Evolutionary conservation across 2,329 filamentous ascomycete species (phyloP).

Genomic region (Cytospora paraplurivora): DNA sequence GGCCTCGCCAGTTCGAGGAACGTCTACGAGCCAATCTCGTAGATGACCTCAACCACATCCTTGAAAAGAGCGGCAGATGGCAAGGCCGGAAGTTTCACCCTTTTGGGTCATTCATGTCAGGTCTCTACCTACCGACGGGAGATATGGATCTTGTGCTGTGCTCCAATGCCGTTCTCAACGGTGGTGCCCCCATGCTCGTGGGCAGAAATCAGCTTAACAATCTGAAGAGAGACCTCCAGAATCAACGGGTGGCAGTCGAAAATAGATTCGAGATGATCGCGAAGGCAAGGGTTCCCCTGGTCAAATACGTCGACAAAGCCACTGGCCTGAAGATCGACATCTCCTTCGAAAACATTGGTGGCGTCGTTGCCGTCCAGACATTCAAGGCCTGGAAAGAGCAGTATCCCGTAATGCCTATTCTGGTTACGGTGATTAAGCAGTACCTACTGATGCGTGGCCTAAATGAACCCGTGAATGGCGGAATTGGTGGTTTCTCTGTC

Average conservation of each 20-base stretch:
- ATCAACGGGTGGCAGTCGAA: slow-evolving; percentile 57
- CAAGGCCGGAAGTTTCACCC: slow-evolving; percentile 58
- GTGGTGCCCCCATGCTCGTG: slow-evolving; percentile 52
- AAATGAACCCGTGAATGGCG: slow-evolving; percentile 89
- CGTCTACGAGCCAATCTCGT: slow-evolving; percentile 73
- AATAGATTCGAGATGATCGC: slow-evolving; percentile 68
- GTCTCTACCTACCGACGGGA: slow-evolving; percentile 69
- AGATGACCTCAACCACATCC: slow-evolving; percentile 62
- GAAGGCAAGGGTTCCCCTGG: slow-evolving; percentile 81
- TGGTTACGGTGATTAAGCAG: slow-evolving; percentile 90
- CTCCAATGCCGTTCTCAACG: slow-evolving; percentile 57
- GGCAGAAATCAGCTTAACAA: slow-evolving; percentile 40
- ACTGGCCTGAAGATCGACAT: slow-evolving; percentile 88
- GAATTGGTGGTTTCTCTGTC: slow-evolving; percentile 90
- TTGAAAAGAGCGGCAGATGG: slow-evolving; percentile 42
- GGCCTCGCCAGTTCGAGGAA: slow-evolving; percentile 76
- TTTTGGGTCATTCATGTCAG: slow-evolving; percentile 95
- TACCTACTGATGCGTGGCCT: slow-evolving; percentile 85
- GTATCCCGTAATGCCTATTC: slow-evolving; percentile 81
- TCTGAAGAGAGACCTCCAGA: slow-evolving; percentile 62
- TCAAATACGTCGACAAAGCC: slow-evolving; percentile 81
- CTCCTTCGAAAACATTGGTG: slow-evolving; percentile 90
- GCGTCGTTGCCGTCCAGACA: slow-evolving; percentile 76
- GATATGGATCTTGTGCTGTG: slow-evolving; percentile 94
- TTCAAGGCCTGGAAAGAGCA: slow-evolving; percentile 77